Conservation (phyloP, 2,329 filamentous ascomycete genomes). For the Moelleriella libera region DNA sequence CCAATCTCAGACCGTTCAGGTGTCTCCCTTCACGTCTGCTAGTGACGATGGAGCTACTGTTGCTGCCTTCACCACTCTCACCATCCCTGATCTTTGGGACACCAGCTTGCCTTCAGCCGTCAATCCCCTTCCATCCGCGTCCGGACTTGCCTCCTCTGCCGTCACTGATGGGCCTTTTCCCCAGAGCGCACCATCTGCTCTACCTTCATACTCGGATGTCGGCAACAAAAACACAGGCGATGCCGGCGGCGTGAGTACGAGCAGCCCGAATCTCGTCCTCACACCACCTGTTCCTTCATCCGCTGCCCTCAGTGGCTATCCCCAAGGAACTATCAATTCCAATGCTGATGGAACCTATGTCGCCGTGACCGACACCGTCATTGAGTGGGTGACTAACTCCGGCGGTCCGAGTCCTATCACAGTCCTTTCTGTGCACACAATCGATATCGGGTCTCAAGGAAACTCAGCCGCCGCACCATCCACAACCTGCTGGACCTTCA, state of each 20-base stretch:
- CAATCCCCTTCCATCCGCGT: constrained; percentile 1
- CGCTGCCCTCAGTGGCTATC: neutral
- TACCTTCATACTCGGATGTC: neutral
- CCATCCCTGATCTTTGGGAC: constrained; percentile 19
- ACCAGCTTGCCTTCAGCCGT: constrained; percentile 5
- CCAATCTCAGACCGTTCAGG: constrained; percentile 13
- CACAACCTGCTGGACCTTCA: constrained; percentile 8
- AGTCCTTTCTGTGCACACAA: constrained; percentile 9
- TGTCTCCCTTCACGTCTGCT: constrained; percentile 10
- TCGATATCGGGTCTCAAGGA: constrained; percentile 6
- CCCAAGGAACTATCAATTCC: constrained; percentile 2
- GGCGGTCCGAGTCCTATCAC: constrained; percentile 9
- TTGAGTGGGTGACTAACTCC: constrained; percentile 8
- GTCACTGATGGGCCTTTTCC: constrained; percentile 6
- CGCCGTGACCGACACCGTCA: constrained; percentile 11
- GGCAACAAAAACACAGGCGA: constrained; percentile 5
- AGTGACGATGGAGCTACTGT: constrained; percentile 7
- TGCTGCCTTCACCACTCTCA: constrained; percentile 19
- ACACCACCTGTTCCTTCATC: constrained; percentile 1
- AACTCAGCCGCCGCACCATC: constrained; percentile 1
- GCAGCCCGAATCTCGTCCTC: constrained; percentile 4
- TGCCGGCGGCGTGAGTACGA: too few relatives aligned
- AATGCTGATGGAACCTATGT: constrained; percentile 3
- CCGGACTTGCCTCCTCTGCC: constrained; percentile 2
- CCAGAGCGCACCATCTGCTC: constrained; percentile 7